phyloP scores from a whole-genome alignment of 2,329 filamentous ascomycete species.

The Penicillium sp. region DNA sequence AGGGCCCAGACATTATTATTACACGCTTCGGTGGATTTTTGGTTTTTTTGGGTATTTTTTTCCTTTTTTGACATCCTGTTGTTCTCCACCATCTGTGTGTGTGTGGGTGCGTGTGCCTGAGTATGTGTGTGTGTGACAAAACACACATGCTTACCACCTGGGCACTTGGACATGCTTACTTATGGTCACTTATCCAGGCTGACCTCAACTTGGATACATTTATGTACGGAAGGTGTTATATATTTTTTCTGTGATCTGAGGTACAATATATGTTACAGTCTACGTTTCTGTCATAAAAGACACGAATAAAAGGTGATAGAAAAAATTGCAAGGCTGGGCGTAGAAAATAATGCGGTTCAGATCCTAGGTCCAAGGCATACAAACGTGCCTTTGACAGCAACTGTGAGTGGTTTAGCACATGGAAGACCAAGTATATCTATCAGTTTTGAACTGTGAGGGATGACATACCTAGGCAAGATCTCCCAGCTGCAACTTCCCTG shows the following conservation, averaged over 20 bases:
- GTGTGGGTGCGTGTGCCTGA: conserved; percentile 10
- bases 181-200: conserved; percentile 17
- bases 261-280: neutral
- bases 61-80: neutral
- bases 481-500: neutral
- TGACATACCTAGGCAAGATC: neutral
- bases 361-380: neutral
- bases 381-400: neutral
- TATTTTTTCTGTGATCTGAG: neutral
- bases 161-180: neutral
- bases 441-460: neutral
- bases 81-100: neutral
- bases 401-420: conserved; percentile 1
- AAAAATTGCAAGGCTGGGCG: neutral
- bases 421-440: conserved; percentile 1
- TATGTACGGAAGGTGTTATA: too few relatives aligned
- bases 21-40: neutral
- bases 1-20: neutral
- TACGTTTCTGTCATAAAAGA: neutral
- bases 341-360: neutral
- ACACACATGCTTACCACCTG: conserved; percentile 6
- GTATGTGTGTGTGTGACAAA: conserved; percentile 11
- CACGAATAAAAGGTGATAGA: neutral
- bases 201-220: neutral
- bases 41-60: neutral